These are phyloP conservation scores for Candida tunisiensis DNA, from an alignment of 1,139 yeast genomes.

Conservation along the genomic window DNA sequence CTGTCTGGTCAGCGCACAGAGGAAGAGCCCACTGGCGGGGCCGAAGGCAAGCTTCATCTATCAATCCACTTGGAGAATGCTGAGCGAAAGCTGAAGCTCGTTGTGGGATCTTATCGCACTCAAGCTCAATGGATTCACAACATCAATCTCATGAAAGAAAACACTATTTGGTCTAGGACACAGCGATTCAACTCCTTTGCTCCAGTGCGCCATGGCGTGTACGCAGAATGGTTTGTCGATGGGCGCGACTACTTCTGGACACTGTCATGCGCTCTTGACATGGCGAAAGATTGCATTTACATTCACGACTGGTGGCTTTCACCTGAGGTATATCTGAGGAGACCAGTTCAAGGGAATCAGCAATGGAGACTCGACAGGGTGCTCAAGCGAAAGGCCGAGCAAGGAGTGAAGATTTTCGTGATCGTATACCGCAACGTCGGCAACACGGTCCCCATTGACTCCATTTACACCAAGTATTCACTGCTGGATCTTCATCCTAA, in stretches of 20 bases:
- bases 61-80: conserved; percentile 36
- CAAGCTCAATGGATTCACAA: conserved; percentile 66
- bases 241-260: conserved; percentile 97
- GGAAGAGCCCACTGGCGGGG: too few relatives aligned
- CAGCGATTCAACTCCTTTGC: conserved; percentile 86
- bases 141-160: conserved; percentile 48
- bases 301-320: conserved; percentile 99
- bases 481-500: conserved; percentile 72
- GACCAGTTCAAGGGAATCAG: conserved; percentile 94
- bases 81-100: conserved; percentile 61
- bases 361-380: conserved; percentile 86
- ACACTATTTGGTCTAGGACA: conserved; percentile 52
- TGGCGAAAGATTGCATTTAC: conserved; percentile 88
- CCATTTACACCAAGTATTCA: conserved; percentile 87
- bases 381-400: conserved; percentile 76
- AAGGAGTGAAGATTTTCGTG: conserved; percentile 87
- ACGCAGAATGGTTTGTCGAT: conserved; percentile 96
- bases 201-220: conserved; percentile 69
- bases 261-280: conserved; percentile 73
- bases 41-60: conserved; percentile 1
- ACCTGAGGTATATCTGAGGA: conserved; percentile 80
- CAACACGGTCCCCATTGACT: conserved; percentile 83
- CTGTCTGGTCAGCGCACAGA: too few relatives aligned
- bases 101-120: conserved; percentile 57
- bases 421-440: conserved; percentile 95